Base-by-base conservation (phyloP, 108 stramenopile genomes). In the Aureococcus anophagefferens region DNA sequence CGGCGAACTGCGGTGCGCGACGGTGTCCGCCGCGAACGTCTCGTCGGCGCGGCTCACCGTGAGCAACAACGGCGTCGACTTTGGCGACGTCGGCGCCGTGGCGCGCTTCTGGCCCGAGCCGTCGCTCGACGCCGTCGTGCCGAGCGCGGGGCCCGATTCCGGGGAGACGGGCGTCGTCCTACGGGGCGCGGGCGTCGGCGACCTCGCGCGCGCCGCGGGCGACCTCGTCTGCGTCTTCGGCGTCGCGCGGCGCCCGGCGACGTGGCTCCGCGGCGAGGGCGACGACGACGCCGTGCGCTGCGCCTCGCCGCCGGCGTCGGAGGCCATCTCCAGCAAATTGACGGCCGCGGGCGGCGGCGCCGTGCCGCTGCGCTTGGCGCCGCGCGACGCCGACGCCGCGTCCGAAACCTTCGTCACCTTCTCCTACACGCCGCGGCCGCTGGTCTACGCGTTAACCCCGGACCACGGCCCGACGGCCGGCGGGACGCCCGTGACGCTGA, bases 401-500 rank as follows among this genome's bases (percentile, higher is more conserved):
- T 33, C 36, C 15, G 69, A 32, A 15, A 7, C 51, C 69, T 28
- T 32, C 25, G 3, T 17, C n/a, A 14, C 35, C 5, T 70, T 62
- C 59, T 46, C 59, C 59, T 70, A 44, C 62, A 32, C 33, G 59
- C 9, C 30, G 69, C n/a, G 30, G 29, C 21, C 51, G 31, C 45
- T 13, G 9, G 63, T 71, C 15, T 7, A 25, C 29, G 7, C 35
- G 31, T 32, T 64, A 25, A 5, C 33, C 4, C 70, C 70, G 25
- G 25, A 17, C 13, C 5, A 14, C 9, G 70, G 70, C 28, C 30
- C 35, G 15, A 31, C 35, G 18, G 14, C 34, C 21, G 70, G 70
- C 25, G 70, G 63, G 16, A 71, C 70, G 5, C 62, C 21, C 25
- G 33, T 71, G 29, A 71, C 70, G 4, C 34, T 71, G n/a, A 46